Conservation (phyloP, 768 basidiomycete genomes). For the Tylopilus vinaceipallidus region DNA sequence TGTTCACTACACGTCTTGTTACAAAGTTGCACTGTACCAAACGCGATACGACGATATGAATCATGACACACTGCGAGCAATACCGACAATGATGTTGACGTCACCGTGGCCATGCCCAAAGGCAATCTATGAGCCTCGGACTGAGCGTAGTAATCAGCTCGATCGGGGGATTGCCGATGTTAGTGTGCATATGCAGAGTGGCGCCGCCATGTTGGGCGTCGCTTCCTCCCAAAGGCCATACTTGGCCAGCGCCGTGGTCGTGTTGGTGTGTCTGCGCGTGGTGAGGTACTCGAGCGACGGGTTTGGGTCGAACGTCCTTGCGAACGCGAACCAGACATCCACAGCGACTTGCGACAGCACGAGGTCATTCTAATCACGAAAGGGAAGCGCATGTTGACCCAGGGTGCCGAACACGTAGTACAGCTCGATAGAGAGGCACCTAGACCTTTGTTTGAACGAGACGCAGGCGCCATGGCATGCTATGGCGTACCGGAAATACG, state of each 20-base stretch:
- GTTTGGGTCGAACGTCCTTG: slow-evolving; percentile 47
- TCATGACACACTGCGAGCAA: too few species aligned
- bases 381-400: slow-evolving; percentile 38
- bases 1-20: too few species aligned
- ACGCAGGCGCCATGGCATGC: too few species aligned
- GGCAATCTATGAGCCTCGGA: too few species aligned
- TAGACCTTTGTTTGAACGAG: background rate
- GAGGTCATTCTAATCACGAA: slow-evolving; percentile 47
- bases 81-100: too few species aligned
- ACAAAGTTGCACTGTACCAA: too few species aligned
- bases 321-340: slow-evolving; percentile 48
- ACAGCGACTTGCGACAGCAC: slow-evolving; percentile 42
- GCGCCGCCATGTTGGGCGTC: background rate
- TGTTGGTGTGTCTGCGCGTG: slow-evolving; percentile 40
- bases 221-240: slow-evolving; percentile 1
- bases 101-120: too few species aligned
- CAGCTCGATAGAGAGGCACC: slow-evolving; percentile 33
- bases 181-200: too few species aligned
- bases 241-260: background rate
- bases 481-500: slow-evolving; percentile 45
- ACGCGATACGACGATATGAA: too few species aligned
- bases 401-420: slow-evolving; percentile 35
- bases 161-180: too few species aligned
- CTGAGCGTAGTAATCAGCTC: too few species aligned
- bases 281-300: slow-evolving; percentile 39